phyloP scores from a whole-genome alignment of 208 protist species.

The Leishmania gerbilli region DNA sequence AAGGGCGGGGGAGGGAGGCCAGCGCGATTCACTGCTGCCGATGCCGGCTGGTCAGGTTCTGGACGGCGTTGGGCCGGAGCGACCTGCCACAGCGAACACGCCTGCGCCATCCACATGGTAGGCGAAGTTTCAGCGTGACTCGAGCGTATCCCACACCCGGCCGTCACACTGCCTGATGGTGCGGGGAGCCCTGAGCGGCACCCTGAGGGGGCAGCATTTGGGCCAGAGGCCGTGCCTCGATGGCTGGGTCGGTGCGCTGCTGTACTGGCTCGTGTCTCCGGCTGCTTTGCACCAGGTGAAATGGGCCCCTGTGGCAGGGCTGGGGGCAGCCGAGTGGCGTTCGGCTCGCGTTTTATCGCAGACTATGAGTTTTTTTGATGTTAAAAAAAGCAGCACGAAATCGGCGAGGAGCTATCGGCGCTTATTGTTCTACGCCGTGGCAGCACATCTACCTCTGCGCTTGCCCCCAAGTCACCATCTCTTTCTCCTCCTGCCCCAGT shows the following conservation, averaged over 20 bases:
- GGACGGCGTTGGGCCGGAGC: background rate
- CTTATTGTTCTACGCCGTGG: too few relatives aligned
- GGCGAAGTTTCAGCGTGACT: background rate
- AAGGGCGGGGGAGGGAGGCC: too few relatives aligned
- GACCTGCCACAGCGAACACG: background rate
- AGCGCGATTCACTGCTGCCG: background rate
- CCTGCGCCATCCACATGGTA: background rate
- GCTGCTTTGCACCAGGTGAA: background rate
- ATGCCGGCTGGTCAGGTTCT: background rate
- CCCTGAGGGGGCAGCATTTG: background rate
- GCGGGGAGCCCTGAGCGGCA: too few relatives aligned
- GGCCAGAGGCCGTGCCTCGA: background rate
- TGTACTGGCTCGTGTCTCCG: background rate
- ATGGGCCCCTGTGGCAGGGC: background rate
- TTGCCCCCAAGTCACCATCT: too few relatives aligned
- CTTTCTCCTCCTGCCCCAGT: too few relatives aligned
- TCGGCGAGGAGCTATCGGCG: too few relatives aligned
- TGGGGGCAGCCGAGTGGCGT: background rate
- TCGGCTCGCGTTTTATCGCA: background rate
- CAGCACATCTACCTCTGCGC: too few relatives aligned
- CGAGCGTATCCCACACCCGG: background rate
- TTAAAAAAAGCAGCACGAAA: too few relatives aligned
- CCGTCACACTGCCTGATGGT: background rate
- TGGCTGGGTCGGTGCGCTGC: background rate
- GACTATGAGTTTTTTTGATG: background rate